Evolutionary conservation across 768 basidiomycete species (phyloP).

Genomic region (Gymnopilus dilepis): DNA sequence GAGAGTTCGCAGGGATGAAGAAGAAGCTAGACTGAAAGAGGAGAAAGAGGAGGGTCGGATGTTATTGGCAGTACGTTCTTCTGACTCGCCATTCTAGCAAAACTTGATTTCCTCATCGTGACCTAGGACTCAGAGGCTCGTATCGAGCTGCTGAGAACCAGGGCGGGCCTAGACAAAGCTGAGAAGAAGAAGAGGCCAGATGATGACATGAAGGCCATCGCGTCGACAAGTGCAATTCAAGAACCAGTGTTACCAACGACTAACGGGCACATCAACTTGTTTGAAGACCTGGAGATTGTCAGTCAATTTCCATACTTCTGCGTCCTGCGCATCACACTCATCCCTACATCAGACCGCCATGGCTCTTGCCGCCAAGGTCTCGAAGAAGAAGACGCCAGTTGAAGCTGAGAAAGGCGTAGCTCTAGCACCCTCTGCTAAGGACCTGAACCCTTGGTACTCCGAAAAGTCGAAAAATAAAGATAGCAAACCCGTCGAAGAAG

Average conservation of each 20-base stretch:
- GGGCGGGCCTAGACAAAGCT: constrained; percentile 49
- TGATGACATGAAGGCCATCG: constrained; percentile 38
- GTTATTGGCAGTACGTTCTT: constrained; percentile 72
- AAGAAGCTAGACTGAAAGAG: constrained; percentile 71
- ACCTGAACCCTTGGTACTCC: constrained; percentile 84
- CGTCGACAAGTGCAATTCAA: constrained; percentile 37
- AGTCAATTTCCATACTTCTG: constrained; percentile 16
- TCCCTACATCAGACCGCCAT: constrained; percentile 54
- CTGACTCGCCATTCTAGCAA: too few relatives aligned
- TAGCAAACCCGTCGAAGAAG: constrained; percentile 25
- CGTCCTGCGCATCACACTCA: not conserved
- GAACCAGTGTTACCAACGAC: constrained; percentile 49
- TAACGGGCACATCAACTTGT: constrained; percentile 81
- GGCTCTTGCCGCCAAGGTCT: constrained; percentile 49
- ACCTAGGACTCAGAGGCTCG: constrained; percentile 81
- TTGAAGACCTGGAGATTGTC: constrained; percentile 81
- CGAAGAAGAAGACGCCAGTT: constrained; percentile 54
- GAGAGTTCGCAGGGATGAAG: constrained; percentile 80
- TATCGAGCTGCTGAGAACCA: constrained; percentile 64
- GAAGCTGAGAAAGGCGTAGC: constrained; percentile 76
- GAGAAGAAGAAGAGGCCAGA: constrained; percentile 44
- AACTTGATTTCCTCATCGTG: constrained; percentile 6
- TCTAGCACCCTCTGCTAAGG: constrained; percentile 75
- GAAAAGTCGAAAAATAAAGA: constrained; percentile 29
- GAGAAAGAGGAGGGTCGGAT: constrained; percentile 69